Percentiles rank a stretch among this genome's conserved stretches.
phyloP scores from a whole-genome alignment of 1,139 yeast genomes.

The Pichia sp. region DNA sequence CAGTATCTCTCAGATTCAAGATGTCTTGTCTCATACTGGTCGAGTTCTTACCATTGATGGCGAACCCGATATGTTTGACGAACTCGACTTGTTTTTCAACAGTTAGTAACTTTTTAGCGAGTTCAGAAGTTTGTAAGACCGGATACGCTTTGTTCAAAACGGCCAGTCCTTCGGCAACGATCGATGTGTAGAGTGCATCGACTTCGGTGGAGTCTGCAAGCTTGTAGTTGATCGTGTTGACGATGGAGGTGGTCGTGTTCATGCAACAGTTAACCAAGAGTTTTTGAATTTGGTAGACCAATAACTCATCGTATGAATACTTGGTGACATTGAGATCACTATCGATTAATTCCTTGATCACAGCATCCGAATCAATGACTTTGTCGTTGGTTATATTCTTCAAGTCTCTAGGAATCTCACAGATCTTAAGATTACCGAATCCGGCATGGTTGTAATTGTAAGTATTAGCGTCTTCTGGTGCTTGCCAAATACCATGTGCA shows the following conservation, averaged over 20 bases:
- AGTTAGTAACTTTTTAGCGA: conserved; percentile 19
- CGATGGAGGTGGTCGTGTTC: conserved; percentile 69
- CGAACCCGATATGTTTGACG: conserved; percentile 28
- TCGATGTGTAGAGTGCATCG: conserved; percentile 35
- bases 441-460: conserved; percentile 67
- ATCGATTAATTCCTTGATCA: conserved; percentile 18
- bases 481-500: conserved; percentile 70
- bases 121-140: conserved; percentile 16
- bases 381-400: conserved; percentile 14
- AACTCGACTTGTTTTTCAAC: conserved; percentile 32
- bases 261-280: conserved; percentile 72
- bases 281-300: conserved; percentile 70
- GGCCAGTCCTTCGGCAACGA: conserved; percentile 47
- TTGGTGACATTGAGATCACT: conserved; percentile 18
- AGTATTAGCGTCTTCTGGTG: conserved; percentile 34
- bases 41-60: conserved; percentile 49
- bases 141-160: conserved; percentile 42
- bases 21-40: conserved; percentile 91
- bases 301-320: conserved; percentile 46
- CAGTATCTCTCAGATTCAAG: conserved; percentile 58
- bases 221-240: conserved; percentile 74
- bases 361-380: conserved; percentile 16
- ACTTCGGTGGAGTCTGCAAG: conserved; percentile 42
- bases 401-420: conserved; percentile 38
- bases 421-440: conserved; percentile 55